Evolutionary conservation across 2,329 filamentous ascomycete species (phyloP).

Genomic region (Fusarium lyarnte): DNA sequence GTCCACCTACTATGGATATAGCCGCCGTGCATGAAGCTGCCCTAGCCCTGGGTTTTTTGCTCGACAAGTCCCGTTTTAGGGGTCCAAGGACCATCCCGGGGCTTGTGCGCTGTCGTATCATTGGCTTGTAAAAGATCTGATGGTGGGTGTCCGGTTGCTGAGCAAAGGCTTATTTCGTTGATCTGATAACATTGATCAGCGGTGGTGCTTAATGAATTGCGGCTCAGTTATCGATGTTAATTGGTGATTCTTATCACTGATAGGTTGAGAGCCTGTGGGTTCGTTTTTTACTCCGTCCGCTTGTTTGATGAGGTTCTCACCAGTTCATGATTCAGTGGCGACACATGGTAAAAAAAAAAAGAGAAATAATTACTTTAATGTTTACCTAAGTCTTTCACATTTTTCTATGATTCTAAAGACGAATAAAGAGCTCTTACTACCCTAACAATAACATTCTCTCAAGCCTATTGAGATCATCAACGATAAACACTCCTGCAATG

Average conservation of each 20-base stretch:
- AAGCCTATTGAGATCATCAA: not conserved
- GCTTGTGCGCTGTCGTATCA: slow-evolving; percentile 1
- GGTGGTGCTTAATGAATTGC: slow-evolving; percentile 17
- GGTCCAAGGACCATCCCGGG: slow-evolving; percentile 32
- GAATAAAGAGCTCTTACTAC: not conserved
- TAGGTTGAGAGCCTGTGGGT: not conserved
- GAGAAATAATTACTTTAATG: too few relatives aligned
- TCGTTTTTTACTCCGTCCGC: not conserved
- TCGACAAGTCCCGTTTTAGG: slow-evolving; percentile 32
- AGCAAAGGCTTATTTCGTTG: slow-evolving; percentile 23
- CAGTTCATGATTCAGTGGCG: not conserved
- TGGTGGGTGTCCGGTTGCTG: slow-evolving; percentile 14
- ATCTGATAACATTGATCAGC: slow-evolving; percentile 23
- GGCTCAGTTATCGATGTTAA: slow-evolving; percentile 6
- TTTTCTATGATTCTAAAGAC: not conserved
- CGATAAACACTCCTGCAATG: not conserved
- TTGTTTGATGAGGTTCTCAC: slow-evolving; percentile 5
- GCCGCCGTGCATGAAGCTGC: slow-evolving; percentile 37
- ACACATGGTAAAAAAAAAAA: too few relatives aligned
- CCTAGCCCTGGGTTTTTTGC: slow-evolving; percentile 7
- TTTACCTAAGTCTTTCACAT: too few relatives aligned
- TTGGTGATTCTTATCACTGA: slow-evolving; percentile 9
- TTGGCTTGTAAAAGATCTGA: slow-evolving; percentile 21
- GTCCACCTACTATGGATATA: slow-evolving; percentile 35
- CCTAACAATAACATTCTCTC: not conserved